Evolutionary conservation across 1,284 basidiomycete species (phyloP), one percentile per base, ranked within the genome.

Genomic region (Vanrija humicola): DNA sequence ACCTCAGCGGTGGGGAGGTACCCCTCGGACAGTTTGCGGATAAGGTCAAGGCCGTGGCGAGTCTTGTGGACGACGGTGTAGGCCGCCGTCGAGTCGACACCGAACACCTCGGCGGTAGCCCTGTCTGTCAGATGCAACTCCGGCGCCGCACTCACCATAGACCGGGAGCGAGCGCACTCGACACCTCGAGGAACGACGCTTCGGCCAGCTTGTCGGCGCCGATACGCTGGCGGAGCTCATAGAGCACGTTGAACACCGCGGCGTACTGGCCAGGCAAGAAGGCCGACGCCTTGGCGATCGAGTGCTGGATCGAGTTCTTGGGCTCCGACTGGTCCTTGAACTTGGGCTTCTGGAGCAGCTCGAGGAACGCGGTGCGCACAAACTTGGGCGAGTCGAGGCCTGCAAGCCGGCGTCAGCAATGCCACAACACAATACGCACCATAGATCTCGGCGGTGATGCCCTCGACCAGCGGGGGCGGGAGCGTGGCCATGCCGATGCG

Each of bases 401-500:
- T 58, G 46, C 10, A 2, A 10, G 3, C 10, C 3, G 6, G 2
- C 14, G 48, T 58, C 19, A 56, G 42, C 34, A 19, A 12, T n/a
- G n/a, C 19, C 15, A 10, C 34, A 28, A 0, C 29, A 5, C 15
- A 15, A 2, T 9, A 64, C 73, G 51, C 57, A 78, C 77, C 62
- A 34, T 69, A 61, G 18, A 79, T 70, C 25, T 74, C 64, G 0
- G 54, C 52, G 47, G 69, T 63, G 9, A 79, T 70, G 7, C 67
- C 64, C 19, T 67, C 57, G 10, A 66, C 58, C 12, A 94, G 79
- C 70, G 89, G 84, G 10, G 80, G 70, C 1, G 90, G 86, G 10
- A 94, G 67, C 9, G 86, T 77, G 12, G 90, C 82, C 52, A 84
- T 77, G 8, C 88, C 87, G 49, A 90, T 80, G 28, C 80, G 75